Conservation (phyloP, 495 filamentous ascomycete genomes). For the Neurospora tetrasperma region DNA sequence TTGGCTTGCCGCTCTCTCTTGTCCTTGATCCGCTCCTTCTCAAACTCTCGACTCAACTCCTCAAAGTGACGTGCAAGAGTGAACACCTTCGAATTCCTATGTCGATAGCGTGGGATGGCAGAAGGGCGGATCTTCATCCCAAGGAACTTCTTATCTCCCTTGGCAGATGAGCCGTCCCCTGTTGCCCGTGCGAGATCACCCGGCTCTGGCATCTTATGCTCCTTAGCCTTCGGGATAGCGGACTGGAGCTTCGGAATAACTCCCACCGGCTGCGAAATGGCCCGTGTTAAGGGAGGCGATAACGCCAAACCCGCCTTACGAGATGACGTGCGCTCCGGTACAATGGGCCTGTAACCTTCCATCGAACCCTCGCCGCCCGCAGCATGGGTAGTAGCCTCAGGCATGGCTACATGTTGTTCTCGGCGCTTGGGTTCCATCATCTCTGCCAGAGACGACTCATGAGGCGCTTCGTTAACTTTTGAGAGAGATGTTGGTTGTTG, state of each 20-base stretch:
- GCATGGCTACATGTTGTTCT: constrained; percentile 26
- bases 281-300: constrained; percentile 57
- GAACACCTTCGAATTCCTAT: constrained; percentile 66
- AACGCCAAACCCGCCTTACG: constrained; percentile 33
- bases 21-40: constrained; percentile 85
- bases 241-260: constrained; percentile 25
- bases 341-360: constrained; percentile 7
- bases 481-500: neutral
- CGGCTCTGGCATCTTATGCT: constrained; percentile 25
- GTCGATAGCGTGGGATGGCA: constrained; percentile 80
- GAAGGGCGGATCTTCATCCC: constrained; percentile 60
- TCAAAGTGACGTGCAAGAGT: constrained; percentile 92
- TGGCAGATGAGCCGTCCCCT: constrained; percentile 25
- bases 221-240: constrained; percentile 23
- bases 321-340: constrained; percentile 31
- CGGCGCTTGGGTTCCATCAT: constrained; percentile 41
- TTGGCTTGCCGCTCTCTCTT: constrained; percentile 72
- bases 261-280: constrained; percentile 56
- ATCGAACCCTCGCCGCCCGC: constrained; percentile 6
- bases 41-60: constrained; percentile 90
- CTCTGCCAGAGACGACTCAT: constrained; percentile 30
- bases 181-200: constrained; percentile 19
- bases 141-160: constrained; percentile 60
- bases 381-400: constrained; percentile 13
- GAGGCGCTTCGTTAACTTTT: neutral